Base-by-base conservation (phyloP, 2,329 filamentous ascomycete genomes). In the Cladophialophora bantiana region DNA sequence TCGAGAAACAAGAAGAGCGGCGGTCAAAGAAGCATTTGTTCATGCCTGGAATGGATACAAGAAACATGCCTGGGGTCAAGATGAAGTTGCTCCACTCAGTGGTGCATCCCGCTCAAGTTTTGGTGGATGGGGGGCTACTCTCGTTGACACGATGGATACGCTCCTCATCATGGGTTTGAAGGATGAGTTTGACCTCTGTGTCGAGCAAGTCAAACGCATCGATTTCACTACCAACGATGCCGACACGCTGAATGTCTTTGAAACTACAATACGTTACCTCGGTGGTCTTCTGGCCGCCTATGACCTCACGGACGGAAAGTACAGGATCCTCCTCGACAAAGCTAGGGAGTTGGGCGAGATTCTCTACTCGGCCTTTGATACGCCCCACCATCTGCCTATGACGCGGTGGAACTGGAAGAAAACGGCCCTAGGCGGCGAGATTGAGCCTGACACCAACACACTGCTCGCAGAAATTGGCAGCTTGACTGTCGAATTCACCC, bases 181-280 rank as follows among this genome's bases (percentile, higher is more conserved):
- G 68, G 80, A 85, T 0, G 89, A 92, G 65, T 92, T 92, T 73
- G 82, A 86, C 36, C 82, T 86, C 70, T 89, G 89, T 1, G 86
- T 89, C 2, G 78, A 82, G 60, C 86, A 85, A 1, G 84, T 88
- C 5, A 81, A 80, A 52, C 80, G 80, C 9, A 80, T 89, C 68
- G 84, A 89, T 75, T 89, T 87, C 77, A 80, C 82, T 1, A 75
- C 73, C 2, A 76, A 75, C 1, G 75, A 78, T 4, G 68, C 65
- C n/a, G 59, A 66, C 31, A 78, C 82, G 9, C 88, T 96, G 57
- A 94, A 90, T 42, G 79, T 97, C 7, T 97, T 97, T 74, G 93
- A 97, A 79, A 96, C 92, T 0, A 97, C 92, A 0, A 96, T 97
- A 74, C 89, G 93, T 34, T 96, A 96, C 74, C 80, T 97, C 0